These are phyloP conservation scores for Brassica nigra DNA, from an alignment of 345 rosid species.

Conservation along the genomic window DNA sequence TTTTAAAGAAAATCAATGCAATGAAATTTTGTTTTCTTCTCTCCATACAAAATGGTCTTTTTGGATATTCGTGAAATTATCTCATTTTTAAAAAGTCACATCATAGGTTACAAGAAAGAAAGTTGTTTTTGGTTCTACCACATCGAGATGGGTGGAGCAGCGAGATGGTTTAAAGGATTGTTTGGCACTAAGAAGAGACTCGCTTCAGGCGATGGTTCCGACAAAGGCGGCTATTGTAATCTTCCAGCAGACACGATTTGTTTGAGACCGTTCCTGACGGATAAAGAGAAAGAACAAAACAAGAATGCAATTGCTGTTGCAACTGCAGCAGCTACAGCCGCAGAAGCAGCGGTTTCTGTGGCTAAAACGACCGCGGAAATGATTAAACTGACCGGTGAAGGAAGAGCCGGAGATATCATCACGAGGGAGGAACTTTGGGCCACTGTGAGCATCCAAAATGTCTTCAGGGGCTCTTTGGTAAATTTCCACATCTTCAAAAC, in stretches of 20 bases:
- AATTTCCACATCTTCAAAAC: constrained; percentile 7
- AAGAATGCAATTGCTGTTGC: constrained; percentile 62
- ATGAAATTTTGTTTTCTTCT: constrained; percentile 19
- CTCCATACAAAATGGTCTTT: constrained; percentile 17
- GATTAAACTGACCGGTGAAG: constrained; percentile 50
- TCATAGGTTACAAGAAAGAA: constrained; percentile 30
- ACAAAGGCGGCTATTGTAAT: constrained; percentile 22
- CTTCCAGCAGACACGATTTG: constrained; percentile 39
- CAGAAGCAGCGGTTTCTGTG: constrained; percentile 58
- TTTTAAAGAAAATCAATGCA: constrained; percentile 22
- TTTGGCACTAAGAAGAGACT: constrained; percentile 58
- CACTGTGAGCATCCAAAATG: constrained; percentile 58
- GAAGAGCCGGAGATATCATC: constrained; percentile 39
- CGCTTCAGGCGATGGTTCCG: constrained; percentile 40
- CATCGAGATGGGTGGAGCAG: constrained; percentile 61
- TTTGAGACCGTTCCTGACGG: constrained; percentile 46
- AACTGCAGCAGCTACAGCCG: constrained; percentile 54
- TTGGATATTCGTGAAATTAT: constrained; percentile 26
- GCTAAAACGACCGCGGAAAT: constrained; percentile 58
- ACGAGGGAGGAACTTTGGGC: constrained; percentile 52
- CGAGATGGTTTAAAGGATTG: constrained; percentile 73
- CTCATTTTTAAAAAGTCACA: constrained; percentile 28
- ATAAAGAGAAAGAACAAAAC: constrained; percentile 55
- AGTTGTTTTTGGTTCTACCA: constrained; percentile 13
- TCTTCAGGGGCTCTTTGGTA: constrained; percentile 71